These are phyloP conservation scores for Solanum chiquidenum DNA, from an alignment of 257 asterid genomes.

Conservation along the genomic window DNA sequence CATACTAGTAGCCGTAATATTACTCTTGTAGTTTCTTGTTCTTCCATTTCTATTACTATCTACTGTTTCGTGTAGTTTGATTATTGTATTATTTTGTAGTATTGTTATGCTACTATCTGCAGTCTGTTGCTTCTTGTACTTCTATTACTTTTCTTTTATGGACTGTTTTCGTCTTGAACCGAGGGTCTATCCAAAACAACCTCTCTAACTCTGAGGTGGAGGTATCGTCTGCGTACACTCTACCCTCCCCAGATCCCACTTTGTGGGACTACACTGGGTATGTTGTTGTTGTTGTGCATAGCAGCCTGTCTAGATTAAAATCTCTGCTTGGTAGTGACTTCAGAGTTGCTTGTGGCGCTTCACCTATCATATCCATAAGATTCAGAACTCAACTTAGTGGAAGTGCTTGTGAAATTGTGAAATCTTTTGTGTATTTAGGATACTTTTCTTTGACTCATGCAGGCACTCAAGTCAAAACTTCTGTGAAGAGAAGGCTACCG, in stretches of 20 bases:
- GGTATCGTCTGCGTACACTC: not conserved
- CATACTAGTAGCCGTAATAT: not conserved
- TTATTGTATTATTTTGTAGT: not conserved
- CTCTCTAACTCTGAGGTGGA: not conserved
- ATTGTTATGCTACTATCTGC: not conserved
- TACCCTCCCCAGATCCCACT: not conserved
- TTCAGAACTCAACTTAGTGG: not conserved
- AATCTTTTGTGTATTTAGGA: not conserved
- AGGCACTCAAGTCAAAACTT: slow-evolving; percentile 16
- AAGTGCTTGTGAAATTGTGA: not conserved
- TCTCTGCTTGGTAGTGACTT: not conserved
- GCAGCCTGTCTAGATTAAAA: not conserved
- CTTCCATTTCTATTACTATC: not conserved
- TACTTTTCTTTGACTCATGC: not conserved
- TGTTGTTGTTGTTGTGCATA: not conserved
- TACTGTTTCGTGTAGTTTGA: not conserved
- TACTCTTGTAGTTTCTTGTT: no score
- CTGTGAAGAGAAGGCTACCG: slow-evolving; percentile 10
- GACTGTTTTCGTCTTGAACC: not conserved
- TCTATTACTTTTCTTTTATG: not conserved
- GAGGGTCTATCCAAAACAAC: not conserved
- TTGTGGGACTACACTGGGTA: not conserved
- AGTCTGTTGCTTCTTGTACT: not conserved
- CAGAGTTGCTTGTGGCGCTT: not conserved
- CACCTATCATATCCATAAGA: not conserved